Conservation (phyloP, 2,329 filamentous ascomycete genomes). For the Hymenoscyphus albidus region DNA sequence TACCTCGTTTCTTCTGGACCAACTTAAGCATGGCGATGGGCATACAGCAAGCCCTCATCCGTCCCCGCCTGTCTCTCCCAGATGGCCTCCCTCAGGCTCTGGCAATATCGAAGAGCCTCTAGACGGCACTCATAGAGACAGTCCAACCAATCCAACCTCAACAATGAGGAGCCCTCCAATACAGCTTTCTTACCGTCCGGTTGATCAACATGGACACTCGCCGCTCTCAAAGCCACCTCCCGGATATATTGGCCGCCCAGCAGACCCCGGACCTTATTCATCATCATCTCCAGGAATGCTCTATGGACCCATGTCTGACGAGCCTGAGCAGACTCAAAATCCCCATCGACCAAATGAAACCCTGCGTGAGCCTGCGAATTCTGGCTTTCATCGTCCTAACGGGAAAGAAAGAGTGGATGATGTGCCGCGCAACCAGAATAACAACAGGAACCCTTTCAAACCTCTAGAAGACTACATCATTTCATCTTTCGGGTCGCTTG, state of each 20-base stretch:
- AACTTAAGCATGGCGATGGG: slow-evolving; percentile 36
- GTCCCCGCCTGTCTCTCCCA: slow-evolving; percentile 25
- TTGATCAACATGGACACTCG: slow-evolving; percentile 14
- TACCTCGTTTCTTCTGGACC: slow-evolving; percentile 44
- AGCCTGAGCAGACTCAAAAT: slow-evolving; percentile 11
- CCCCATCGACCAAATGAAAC: slow-evolving; percentile 4
- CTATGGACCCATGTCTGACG: slow-evolving; percentile 23
- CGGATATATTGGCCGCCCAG: slow-evolving; percentile 7
- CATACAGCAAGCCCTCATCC: slow-evolving; percentile 18
- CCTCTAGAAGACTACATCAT: slow-evolving; percentile 74
- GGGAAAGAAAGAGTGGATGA: slow-evolving; percentile 11
- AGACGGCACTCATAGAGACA: not conserved
- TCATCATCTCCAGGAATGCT: slow-evolving; percentile 29
- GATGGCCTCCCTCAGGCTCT: not conserved
- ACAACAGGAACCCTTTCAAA: slow-evolving; percentile 61
- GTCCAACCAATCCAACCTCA: not conserved
- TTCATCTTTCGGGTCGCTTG: slow-evolving; percentile 62
- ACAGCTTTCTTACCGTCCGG: slow-evolving; percentile 16
- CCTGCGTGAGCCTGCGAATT: not conserved
- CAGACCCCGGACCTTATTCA: slow-evolving; percentile 23
- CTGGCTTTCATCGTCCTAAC: not conserved
- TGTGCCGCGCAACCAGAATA: slow-evolving; percentile 39
- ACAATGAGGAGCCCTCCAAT: slow-evolving; percentile 13
- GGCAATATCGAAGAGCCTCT: not conserved
- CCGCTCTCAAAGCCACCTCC: not conserved